phyloP scores from a whole-genome alignment of 495 filamentous ascomycete species.

The Lasiosphaeris hirsuta region DNA sequence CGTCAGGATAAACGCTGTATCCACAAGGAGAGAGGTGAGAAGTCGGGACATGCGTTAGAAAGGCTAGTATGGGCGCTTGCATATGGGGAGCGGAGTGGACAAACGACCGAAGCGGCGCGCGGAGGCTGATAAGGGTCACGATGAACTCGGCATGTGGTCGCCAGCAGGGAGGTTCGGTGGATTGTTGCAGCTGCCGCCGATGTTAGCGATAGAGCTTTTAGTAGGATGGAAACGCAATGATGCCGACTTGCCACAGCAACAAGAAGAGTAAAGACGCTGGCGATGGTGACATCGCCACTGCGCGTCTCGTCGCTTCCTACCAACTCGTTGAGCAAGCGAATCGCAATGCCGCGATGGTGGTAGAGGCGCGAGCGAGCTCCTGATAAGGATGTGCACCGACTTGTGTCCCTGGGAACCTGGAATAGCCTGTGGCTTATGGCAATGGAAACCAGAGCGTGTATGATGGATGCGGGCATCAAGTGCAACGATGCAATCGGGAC shows the following conservation, averaged over 20 bases:
- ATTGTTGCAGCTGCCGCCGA: conserved; percentile 30
- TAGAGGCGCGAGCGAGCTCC: conserved; percentile 15
- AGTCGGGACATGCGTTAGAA: conserved; percentile 24
- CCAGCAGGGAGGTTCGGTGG: conserved; percentile 26
- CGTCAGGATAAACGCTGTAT: neutral
- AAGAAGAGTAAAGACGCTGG: conserved; percentile 22
- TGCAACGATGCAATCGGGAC: neutral
- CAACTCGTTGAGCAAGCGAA: conserved; percentile 23
- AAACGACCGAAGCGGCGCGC: conserved; percentile 21
- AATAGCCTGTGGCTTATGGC: conserved; percentile 19
- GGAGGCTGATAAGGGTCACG: conserved; percentile 24
- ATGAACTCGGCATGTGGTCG: conserved; percentile 34
- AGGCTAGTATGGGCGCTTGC: conserved; percentile 22
- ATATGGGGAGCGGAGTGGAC: conserved; percentile 5
- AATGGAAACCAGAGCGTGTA: conserved; percentile 17
- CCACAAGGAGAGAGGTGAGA: neutral
- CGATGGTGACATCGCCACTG: conserved; percentile 15
- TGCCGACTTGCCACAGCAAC: conserved; percentile 20
- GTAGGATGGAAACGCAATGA: neutral
- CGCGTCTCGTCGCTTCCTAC: conserved; percentile 17
- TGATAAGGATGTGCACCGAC: neutral
- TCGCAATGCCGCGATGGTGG: conserved; percentile 20
- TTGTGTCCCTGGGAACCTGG: neutral
- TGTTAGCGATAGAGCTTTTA: neutral
- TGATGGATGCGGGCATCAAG: conserved; percentile 4